A percentile compares a stretch with the other conserved stretches of the same genome.
These are phyloP conservation scores for Wallacemonas sp. DNA, from an alignment of 208 protist species.

Conservation along the genomic window DNA sequence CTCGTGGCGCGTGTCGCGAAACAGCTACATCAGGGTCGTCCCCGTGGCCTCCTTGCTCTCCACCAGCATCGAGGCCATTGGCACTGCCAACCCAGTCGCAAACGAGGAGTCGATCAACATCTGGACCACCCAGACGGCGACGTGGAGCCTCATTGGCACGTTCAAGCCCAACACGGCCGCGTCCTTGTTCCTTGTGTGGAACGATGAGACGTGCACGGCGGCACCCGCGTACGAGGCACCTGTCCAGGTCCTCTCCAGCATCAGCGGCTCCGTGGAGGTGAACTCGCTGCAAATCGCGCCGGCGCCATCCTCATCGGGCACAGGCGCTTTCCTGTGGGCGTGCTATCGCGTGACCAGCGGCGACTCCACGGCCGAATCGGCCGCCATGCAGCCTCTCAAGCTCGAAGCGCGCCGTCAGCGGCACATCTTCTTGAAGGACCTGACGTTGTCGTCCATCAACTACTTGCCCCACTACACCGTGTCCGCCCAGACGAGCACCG, in stretches of 20 bases:
- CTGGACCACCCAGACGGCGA: slow-evolving; percentile 56
- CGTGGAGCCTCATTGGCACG: slow-evolving; percentile 51
- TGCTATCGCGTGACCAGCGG: slow-evolving; percentile 31
- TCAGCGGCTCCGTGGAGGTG: slow-evolving; percentile 35
- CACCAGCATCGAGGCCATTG: slow-evolving; percentile 41
- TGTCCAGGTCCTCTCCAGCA: slow-evolving; percentile 40
- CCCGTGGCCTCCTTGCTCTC: slow-evolving; percentile 5
- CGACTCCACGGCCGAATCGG: neutral
- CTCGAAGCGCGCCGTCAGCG: slow-evolving; percentile 47
- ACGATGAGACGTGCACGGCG: slow-evolving; percentile 44
- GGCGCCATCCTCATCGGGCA: slow-evolving; percentile 17
- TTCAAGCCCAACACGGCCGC: slow-evolving; percentile 36
- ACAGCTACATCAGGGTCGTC: slow-evolving; percentile 40
- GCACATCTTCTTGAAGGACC: slow-evolving; percentile 30
- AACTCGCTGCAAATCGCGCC: slow-evolving; percentile 45
- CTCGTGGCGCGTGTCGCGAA: slow-evolving; percentile 22
- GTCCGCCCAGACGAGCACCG: slow-evolving; percentile 25
- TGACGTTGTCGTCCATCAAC: slow-evolving; percentile 60
- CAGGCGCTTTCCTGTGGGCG: slow-evolving; percentile 25
- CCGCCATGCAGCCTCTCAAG: slow-evolving; percentile 31
- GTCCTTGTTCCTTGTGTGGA: slow-evolving; percentile 55
- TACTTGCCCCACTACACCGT: slow-evolving; percentile 55
- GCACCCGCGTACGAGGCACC: slow-evolving; percentile 37
- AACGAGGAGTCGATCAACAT: slow-evolving; percentile 37
- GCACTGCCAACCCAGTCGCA: slow-evolving; percentile 25